Base-by-base conservation (phyloP, 2,329 filamentous ascomycete genomes). In the Pseudopithomyces maydicus region DNA sequence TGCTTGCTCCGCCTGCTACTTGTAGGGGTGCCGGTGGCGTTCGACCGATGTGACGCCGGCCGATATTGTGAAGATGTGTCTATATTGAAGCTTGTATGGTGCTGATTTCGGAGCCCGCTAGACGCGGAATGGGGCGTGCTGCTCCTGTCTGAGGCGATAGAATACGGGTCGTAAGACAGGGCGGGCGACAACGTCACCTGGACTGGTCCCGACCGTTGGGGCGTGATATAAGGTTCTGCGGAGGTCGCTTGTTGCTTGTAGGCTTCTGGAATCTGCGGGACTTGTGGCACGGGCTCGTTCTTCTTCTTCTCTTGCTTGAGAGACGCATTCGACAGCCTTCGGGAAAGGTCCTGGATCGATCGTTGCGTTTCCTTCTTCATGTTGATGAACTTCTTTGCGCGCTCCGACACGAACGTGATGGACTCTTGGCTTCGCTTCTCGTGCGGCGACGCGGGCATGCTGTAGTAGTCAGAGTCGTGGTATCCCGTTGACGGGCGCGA, bases 381-480 rank as follows among this genome's bases (percentile, higher is more conserved):
- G 17, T 70, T 64, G 3, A 69, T 62, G 43, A 75, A 71, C 15
- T 68, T 68, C 58, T 57, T 69, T 11, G 72, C 72, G n/a, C 66
- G 68, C 43, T 69, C 67, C 4, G 69, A 70, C 10, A 66, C 64
- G 2, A 57, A 49, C 1, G 63, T 38, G n/a, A 66, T 41, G 0
- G 65, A 67, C 17, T 67, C 64, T 15, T 55, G 67, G 49, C 65
- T 68, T 2, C 49, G 33, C 43, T 66, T 63, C 15, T 59, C 58
- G 26, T 64, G 67, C 36, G 72, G 73, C 22, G 72, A 74, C 7
- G 57, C 65, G 41, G 72, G 69, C 54, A 74, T 73, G 46, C 72
- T 75, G 57, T 73, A 76, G 52, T 76, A 76, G 44, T 76, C 73
- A 17, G 73, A 76, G 47, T 74, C 70, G 38, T 71, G 69, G 44